Evolutionary conservation across 1,284 basidiomycete species (phyloP), one percentile per base, ranked within the genome.

Genomic region (Austroboletus olivaceoglutinosus): DNA sequence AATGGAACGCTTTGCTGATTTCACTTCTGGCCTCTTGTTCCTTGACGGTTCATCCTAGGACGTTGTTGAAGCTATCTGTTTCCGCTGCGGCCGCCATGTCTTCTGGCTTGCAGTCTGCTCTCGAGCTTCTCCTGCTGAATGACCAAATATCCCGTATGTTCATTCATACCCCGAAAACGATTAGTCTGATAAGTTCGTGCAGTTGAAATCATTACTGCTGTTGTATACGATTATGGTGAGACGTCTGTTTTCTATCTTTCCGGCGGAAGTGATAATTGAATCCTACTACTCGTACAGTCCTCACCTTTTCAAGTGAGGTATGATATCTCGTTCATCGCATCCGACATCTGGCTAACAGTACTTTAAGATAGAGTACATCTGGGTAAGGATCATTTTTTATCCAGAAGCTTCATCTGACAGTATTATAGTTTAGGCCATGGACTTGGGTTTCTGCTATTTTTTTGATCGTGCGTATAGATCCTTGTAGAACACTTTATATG

Each of bases 371-470:
- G 25, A 25, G 25, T 25, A 25, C 25, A 25, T 25, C 10, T 60
- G 58, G 58, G 58, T 57, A 34, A 40, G 48, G 0, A 13, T 29
- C 8, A 6, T 16, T 16, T 16, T 1, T 7, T 22, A 7, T 8
- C n/a, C 2, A 7, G 1, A 5, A 11, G 19, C 15, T 25, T 3
- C 8, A 5, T n/a, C 22, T 50, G 33, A 53, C 5, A 1, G 2
- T 19, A 18, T 13, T 11, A 18, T 33, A 63, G 58, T 18, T 22
- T 16, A 50, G 34, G 23, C 41, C 43, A 4, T 63, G 58, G 61
- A 57, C 47, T 10, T 44, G 42, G 25, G 47, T 63, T 6, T 51
- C 61, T 12, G 22, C 18, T 9, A 18, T 57, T 2, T 60, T 59
- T 23, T 4, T 52, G 13, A 3, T 63, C 3, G 61, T 60, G 38